Conservation (phyloP, 805 yeast species). For the Starmerella geochares region DNA sequence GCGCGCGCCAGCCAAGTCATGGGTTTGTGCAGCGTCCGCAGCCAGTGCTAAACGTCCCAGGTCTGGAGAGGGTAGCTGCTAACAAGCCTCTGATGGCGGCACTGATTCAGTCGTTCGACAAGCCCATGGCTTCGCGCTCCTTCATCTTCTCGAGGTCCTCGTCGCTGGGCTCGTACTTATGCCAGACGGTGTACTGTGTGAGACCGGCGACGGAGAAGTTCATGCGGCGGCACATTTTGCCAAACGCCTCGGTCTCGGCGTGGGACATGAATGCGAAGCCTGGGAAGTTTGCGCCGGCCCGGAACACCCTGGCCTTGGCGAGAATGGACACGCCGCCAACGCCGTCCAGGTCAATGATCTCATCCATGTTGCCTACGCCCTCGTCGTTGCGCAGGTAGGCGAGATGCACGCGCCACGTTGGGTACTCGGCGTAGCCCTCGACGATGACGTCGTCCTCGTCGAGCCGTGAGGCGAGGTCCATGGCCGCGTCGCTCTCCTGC, state of each 20-base stretch:
- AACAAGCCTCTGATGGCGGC: too few species aligned
- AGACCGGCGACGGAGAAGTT: constrained; percentile 78
- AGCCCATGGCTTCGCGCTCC: constrained; percentile 31
- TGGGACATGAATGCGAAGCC: constrained; percentile 91
- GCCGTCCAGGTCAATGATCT: constrained; percentile 84
- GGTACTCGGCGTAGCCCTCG: constrained; percentile 96
- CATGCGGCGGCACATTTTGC: constrained; percentile 77
- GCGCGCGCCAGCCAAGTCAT: too few species aligned
- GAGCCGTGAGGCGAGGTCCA: constrained; percentile 37
- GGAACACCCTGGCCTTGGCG: constrained; percentile 73
- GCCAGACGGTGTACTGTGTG: constrained; percentile 95
- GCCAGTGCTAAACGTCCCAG: too few species aligned
- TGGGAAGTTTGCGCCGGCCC: constrained; percentile 85
- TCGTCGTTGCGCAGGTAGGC: constrained; percentile 85
- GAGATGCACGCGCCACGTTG: constrained; percentile 94
- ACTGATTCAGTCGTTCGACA: constrained; percentile 24
- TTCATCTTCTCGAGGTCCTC: constrained; percentile 68
- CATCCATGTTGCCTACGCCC: constrained; percentile 73
- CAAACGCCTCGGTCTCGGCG: constrained; percentile 96
- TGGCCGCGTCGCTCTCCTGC: constrained; percentile 76
- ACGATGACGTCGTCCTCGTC: constrained; percentile 93
- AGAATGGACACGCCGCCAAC: constrained; percentile 93
- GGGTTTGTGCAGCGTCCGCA: too few species aligned
- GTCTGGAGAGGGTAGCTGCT: too few species aligned
- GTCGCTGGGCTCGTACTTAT: constrained; percentile 85